Base-by-base conservation (phyloP, 257 asterid species). In the Petunia secreta region DNA sequence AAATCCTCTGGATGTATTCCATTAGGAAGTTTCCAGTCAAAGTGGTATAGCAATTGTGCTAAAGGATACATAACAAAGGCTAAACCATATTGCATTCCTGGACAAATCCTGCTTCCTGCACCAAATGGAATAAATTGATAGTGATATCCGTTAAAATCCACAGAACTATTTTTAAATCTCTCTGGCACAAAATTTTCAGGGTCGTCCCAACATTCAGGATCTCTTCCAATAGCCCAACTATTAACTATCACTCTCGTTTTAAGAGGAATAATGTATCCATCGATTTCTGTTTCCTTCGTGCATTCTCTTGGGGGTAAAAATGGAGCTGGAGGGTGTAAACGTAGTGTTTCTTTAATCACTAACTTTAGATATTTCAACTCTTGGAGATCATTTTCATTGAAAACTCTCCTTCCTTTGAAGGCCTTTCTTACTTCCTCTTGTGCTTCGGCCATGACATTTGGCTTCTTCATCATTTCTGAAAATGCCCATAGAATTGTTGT, bases 61-160 rank as follows among this genome's bases (percentile, higher is more conserved):
- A 79, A 43, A 6, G 52, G 82, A 10, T 60, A 71, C 75, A 71
- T 43, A 37, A 73, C 34, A 4, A 1, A 2, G 3, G 69, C 62
- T 36, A 41, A 50, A 36, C 36, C 48, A 4, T 16, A 79, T 0
- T 48, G 36, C 2, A 66, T 77, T 3, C 82, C 79, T 8, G 79
- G 85, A 40, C 82, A 82, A 1, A 82, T 66, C 54, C 85, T 71
- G 36, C 67, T 79, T 50, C 83, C 85, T 14, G 80, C 80, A 46
- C 85, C 80, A 63, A 83, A 83, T 62, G 83, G 85, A 5, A 79
- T 38, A 53, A 14, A 74, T 60, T 80, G 62, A 41, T 36, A 75
- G 13, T 75, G 38, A 38, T 55, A 40, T 58, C 82, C 86, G 3
- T 4, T n/a, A 2, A 62, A 80, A 80, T 83, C 84, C 13, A 58